Conservation (phyloP, 2,329 filamentous ascomycete genomes). For the Eurotiales sp. region DNA sequence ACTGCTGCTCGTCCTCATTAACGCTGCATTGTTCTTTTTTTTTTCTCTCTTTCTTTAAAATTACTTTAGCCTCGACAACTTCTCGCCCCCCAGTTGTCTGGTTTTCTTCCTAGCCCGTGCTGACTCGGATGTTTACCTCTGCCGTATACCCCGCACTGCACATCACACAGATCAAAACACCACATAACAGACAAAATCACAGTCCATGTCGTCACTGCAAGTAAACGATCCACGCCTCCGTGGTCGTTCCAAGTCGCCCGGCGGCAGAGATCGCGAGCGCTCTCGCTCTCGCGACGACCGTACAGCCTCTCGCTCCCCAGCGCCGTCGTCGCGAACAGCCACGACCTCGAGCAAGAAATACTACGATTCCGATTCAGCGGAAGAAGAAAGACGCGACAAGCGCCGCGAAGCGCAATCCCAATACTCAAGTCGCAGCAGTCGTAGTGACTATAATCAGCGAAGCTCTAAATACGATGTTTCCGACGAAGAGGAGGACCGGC, state of each 20-base stretch:
- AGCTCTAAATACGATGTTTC: constrained; percentile 23
- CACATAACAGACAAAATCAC: not conserved
- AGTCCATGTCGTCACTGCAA: constrained; percentile 32
- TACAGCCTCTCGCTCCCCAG: constrained; percentile 28
- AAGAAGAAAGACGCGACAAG: constrained; percentile 23
- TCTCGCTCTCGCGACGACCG: constrained; percentile 42
- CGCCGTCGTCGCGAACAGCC: constrained; percentile 17
- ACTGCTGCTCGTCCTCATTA: not conserved
- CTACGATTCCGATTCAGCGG: constrained; percentile 22
- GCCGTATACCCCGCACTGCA: constrained; percentile 5
- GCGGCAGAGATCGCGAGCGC: constrained; percentile 37
- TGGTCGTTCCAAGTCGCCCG: constrained; percentile 43
- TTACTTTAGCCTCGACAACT: too few relatives aligned
- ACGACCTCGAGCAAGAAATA: constrained; percentile 21
- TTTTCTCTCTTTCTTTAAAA: not conserved
- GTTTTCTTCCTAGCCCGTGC: not conserved
- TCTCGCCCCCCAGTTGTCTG: not conserved
- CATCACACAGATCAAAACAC: too few relatives aligned
- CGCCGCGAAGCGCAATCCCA: constrained; percentile 14
- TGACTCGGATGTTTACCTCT: not conserved
- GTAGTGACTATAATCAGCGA: constrained; percentile 2
- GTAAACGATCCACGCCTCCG: constrained; percentile 41
- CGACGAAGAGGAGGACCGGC: constrained; percentile 21
- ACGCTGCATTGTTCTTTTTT: not conserved
- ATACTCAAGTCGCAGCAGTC: constrained; percentile 11